phyloP scores from a whole-genome alignment of 2,329 filamentous ascomycete species.

The Sporothrix pallida region DNA sequence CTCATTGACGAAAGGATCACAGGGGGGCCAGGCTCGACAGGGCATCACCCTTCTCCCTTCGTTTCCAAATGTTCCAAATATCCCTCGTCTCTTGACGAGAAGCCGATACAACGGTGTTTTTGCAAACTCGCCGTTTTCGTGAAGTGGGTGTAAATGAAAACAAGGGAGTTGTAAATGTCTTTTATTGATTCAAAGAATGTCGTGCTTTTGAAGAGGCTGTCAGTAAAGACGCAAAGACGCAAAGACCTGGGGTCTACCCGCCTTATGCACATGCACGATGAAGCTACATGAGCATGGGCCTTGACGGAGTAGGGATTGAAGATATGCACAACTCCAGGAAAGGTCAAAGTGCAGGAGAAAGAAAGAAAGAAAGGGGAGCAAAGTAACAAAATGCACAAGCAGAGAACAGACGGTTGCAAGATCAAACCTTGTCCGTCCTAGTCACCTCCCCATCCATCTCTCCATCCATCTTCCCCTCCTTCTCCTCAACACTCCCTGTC shows the following conservation, averaged over 20 bases:
- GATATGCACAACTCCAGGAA: constrained; percentile 14
- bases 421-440: not conserved
- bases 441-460: too few relatives aligned
- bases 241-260: not conserved
- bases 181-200: too few relatives aligned
- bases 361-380: not conserved
- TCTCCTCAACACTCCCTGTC: not conserved
- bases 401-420: not conserved
- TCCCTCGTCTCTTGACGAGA: not conserved
- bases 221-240: not conserved
- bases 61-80: not conserved
- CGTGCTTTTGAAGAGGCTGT: not conserved
- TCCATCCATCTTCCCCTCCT: not conserved
- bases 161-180: too few relatives aligned
- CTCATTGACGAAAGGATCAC: not conserved
- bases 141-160: not conserved
- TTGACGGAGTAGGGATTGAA: not conserved
- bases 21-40: not conserved
- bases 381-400: not conserved
- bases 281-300: not conserved
- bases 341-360: not conserved
- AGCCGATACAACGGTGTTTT: not conserved
- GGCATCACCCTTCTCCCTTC: not conserved
- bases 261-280: constrained; percentile 17
- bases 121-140: not conserved